Evolutionary conservation across 1,284 basidiomycete genomes (phyloP).

Genomic region (Leccinum insigne): DNA sequence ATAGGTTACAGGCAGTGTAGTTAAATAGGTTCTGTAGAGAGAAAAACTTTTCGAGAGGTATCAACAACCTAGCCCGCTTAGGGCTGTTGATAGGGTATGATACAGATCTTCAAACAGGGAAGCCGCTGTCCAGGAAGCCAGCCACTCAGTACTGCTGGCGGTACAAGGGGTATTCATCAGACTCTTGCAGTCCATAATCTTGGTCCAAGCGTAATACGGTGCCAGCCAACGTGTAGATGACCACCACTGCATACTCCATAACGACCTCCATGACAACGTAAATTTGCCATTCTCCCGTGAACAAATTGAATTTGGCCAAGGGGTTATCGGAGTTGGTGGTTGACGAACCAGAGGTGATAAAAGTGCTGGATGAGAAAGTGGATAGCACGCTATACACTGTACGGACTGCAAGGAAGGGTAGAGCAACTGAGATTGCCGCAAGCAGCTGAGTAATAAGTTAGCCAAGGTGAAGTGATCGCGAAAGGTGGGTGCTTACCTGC

Average conservation of each 20-base stretch:
- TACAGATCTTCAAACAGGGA: background rate
- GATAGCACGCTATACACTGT: slow-evolving; percentile 46
- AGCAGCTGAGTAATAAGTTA: slow-evolving; percentile 28
- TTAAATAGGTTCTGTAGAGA: background rate
- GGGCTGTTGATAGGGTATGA: background rate
- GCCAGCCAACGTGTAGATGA: slow-evolving; percentile 48
- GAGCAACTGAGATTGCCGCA: slow-evolving; percentile 47
- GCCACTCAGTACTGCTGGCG: slow-evolving; percentile 20
- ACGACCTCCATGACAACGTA: slow-evolving; percentile 57
- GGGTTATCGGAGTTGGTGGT: slow-evolving; percentile 7
- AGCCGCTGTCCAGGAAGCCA: background rate
- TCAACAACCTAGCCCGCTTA: background rate
- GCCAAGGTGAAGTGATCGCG: slow-evolving; percentile 12
- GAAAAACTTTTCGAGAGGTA: background rate
- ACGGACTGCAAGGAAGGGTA: slow-evolving; percentile 61
- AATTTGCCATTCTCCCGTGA: slow-evolving; percentile 53
- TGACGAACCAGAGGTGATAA: slow-evolving; percentile 35
- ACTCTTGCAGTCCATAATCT: slow-evolving; percentile 30
- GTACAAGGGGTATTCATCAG: slow-evolving; percentile 36
- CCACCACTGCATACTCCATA: slow-evolving; percentile 54
- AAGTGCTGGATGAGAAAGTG: slow-evolving; percentile 50
- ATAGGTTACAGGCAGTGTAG: background rate
- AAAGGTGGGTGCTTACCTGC: slow-evolving; percentile 32
- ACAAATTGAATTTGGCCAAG: slow-evolving; percentile 52
- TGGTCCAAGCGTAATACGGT: slow-evolving; percentile 32